These are phyloP conservation scores for Deuterostichococcus epilithicus DNA, from an alignment of 139 green algal species.

Conservation along the genomic window DNA sequence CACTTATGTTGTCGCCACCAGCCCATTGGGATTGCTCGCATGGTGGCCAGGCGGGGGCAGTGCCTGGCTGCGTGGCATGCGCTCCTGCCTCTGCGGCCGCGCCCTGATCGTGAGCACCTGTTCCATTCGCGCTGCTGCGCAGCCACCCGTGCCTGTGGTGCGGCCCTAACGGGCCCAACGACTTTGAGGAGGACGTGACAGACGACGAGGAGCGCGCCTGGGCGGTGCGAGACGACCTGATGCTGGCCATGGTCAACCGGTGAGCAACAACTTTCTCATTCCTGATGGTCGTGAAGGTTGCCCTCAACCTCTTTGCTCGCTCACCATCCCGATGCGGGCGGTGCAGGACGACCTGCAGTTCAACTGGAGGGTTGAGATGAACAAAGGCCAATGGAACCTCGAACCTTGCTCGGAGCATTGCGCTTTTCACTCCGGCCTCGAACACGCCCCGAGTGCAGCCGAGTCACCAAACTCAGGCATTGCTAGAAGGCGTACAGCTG, in stretches of 20 bases:
- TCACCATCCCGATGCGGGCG: background rate
- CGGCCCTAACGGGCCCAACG: conserved; percentile 23
- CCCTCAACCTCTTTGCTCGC: background rate
- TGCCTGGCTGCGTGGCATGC: no score
- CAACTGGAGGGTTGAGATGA: background rate
- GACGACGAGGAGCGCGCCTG: conserved; percentile 21
- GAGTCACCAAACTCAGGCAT: no score
- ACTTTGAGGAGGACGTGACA: conserved; percentile 10
- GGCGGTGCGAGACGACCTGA: conserved; percentile 42
- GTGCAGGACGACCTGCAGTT: background rate
- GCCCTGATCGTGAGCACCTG: background rate
- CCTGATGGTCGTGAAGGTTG: no score
- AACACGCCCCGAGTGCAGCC: no score
- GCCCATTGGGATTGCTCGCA: no score
- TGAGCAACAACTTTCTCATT: conserved; percentile 3
- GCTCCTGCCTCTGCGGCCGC: background rate
- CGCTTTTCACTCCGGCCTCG: no score
- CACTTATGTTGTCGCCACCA: no score
- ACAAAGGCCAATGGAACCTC: no score
- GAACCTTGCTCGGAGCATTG: no score
- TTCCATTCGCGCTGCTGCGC: background rate
- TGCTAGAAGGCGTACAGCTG: no score
- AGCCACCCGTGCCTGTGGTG: conserved; percentile 41
- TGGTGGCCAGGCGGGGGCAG: no score
- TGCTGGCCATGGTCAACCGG: conserved; percentile 31